These are phyloP conservation scores for Rhodosporidiobolus sp. DNA, from an alignment of 768 basidiomycete genomes.

Conservation along the genomic window DNA sequence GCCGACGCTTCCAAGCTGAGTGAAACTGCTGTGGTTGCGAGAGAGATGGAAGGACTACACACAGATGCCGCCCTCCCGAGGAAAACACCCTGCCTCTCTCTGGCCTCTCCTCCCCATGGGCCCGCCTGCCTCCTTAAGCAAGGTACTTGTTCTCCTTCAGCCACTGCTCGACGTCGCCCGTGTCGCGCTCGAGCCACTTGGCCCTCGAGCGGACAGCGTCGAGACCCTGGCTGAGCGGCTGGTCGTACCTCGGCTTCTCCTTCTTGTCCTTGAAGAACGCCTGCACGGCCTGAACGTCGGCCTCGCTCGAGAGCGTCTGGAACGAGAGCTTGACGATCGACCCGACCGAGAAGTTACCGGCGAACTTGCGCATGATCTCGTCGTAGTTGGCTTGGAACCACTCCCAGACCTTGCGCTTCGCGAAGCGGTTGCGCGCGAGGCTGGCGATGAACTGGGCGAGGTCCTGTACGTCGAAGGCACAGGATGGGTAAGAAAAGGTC, in stretches of 20 bases:
- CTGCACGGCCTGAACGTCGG: constrained; percentile 63
- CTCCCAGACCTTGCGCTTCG: constrained; percentile 57
- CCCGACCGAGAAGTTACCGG: constrained; percentile 60
- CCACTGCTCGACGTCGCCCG: constrained; percentile 43
- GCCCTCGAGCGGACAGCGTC: constrained; percentile 64
- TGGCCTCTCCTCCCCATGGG: too few relatives aligned
- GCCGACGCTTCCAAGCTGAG: too few relatives aligned
- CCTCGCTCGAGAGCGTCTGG: constrained; percentile 60
- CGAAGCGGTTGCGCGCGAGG: constrained; percentile 58
- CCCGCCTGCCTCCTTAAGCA: too few relatives aligned
- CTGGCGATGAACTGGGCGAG: constrained; percentile 63
- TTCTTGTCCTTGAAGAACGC: constrained; percentile 72
- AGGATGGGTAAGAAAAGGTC: constrained; percentile 44
- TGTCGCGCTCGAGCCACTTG: constrained; percentile 58
- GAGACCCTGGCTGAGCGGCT: constrained; percentile 65
- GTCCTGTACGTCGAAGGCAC: too few relatives aligned
- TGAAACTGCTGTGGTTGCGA: too few relatives aligned
- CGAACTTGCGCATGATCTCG: constrained; percentile 47
- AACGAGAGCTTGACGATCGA: constrained; percentile 49
- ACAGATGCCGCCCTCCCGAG: too few relatives aligned
- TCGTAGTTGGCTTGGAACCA: constrained; percentile 72
- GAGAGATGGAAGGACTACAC: too few relatives aligned
- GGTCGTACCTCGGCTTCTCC: constrained; percentile 62
- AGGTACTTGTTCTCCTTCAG: constrained; percentile 26
- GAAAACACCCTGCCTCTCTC: too few relatives aligned